Conservation (phyloP, 2,329 filamentous ascomycete genomes). For the Pseudogymnoascus verrucosus region DNA sequence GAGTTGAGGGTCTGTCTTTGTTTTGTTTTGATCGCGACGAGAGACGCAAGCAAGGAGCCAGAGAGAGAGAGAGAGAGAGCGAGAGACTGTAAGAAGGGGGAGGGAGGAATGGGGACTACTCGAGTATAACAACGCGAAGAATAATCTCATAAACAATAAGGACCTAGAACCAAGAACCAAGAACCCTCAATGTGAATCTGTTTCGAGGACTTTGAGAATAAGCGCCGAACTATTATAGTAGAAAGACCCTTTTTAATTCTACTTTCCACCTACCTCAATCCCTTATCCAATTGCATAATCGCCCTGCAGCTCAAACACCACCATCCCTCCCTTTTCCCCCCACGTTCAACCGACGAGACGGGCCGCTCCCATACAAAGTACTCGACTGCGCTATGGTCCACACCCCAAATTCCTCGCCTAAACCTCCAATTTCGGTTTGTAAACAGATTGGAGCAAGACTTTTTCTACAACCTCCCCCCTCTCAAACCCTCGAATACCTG, state of each 20-base stretch:
- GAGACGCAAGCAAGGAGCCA: not conserved
- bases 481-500: not conserved
- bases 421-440: not conserved
- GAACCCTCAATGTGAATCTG: not conserved
- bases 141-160: not conserved
- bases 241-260: not conserved
- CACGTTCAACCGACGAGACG: not conserved
- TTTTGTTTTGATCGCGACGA: not conserved
- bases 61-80: too few species aligned
- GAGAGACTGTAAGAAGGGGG: not conserved
- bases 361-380: not conserved
- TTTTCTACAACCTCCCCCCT: not conserved
- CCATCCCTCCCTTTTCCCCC: not conserved
- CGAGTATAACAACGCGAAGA: not conserved
- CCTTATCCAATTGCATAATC: not conserved
- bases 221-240: not conserved
- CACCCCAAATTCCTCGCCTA: not conserved
- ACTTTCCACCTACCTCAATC: not conserved
- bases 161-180: not conserved
- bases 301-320: not conserved
- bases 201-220: not conserved
- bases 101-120: not conserved
- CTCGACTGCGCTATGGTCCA: not conserved
- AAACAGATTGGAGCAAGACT: not conserved
- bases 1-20: not conserved